Evolutionary conservation across 495 filamentous ascomycete genomes (phyloP).

Genomic region (Lasiosphaeria ovina): DNA sequence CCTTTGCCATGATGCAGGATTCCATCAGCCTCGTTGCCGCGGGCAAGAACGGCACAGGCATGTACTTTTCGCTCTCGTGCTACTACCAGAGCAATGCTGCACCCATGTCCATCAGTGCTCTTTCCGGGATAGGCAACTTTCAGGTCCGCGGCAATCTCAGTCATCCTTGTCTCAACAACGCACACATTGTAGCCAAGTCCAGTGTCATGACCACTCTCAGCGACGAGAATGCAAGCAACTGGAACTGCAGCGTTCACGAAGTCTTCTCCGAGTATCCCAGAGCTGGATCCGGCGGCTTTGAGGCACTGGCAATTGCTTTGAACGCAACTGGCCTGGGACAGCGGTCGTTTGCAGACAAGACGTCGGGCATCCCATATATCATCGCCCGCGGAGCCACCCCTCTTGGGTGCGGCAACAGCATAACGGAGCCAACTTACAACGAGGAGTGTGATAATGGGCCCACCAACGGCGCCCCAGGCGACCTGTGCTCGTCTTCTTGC

Average conservation of each 20-base stretch:
- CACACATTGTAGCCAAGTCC: conserved; percentile 45
- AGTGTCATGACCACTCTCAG: conserved; percentile 38
- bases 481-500: conserved; percentile 44
- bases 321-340: conserved; percentile 38
- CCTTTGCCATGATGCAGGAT: conserved; percentile 29
- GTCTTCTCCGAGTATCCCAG: conserved; percentile 45
- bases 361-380: conserved; percentile 49
- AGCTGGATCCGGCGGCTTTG: conserved; percentile 40
- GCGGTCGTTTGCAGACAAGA: conserved; percentile 41
- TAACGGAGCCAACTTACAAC: conserved; percentile 34
- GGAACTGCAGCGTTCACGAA: conserved; percentile 51
- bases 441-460: conserved; percentile 50
- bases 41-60: conserved; percentile 27
- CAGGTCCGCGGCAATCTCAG: conserved; percentile 39
- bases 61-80: conserved; percentile 35
- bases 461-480: conserved; percentile 35
- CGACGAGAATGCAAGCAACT: conserved; percentile 43
- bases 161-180: conserved; percentile 42
- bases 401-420: conserved; percentile 46
- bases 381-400: conserved; percentile 49
- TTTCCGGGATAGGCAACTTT: conserved; percentile 47
- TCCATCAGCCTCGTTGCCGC: conserved; percentile 26
- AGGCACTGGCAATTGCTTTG: conserved; percentile 47
- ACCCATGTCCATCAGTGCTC: conserved; percentile 36
- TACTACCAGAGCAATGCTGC: conserved; percentile 26